Base-by-base conservation (phyloP, 169 alveolate species). In the Eimeria acervulina region DNA sequence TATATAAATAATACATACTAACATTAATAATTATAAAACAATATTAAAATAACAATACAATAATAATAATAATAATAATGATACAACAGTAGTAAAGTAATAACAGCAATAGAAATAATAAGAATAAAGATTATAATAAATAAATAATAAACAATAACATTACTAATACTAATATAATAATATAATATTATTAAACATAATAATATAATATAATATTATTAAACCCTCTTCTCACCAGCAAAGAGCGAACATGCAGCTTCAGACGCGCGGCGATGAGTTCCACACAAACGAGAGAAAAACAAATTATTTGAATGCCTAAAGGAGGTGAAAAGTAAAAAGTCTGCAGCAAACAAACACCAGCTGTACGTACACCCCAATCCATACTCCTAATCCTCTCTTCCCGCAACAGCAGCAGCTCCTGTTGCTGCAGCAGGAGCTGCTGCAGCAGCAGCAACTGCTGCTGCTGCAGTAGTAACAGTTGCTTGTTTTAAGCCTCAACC, bases 221-320 rank as follows among this genome's bases (percentile, higher is more conserved):
- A 83, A 63, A 31, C 36, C 59, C 66, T 23, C 17, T 13, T 6
- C 95, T 68, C n/a, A 92, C 95, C 91, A 92, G 38, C 42, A 74
- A 90, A 47, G 95, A 74, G 1, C 95, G 95, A n/a, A 92, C 95
- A 26, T 92, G 95, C 21, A 92, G 95, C 90, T 59, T 91, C 23
- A 91, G 90, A 0, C 95, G 55, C 2, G 95, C 95, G 28, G 95
- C 95, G 66, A 91, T 91, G 26, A 91, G 80, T 68, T 91, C 95
- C 42, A 91, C 12, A 38, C 95, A 91, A 31, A 91, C 68, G 0
- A 91, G 95, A 19, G 95, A 91, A 59, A 91, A 91, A 55, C 55
- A 83, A 51, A 63, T 83, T 1, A 91, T 83, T 47, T 91, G 95
- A 33, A 91, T 88, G 40, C 84, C 63, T 17, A 91, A 33, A 12